Evolutionary conservation across 306 rosid genomes (phyloP), one percentile per base, ranked within the genome.

Genomic region (Vicia sativa): DNA sequence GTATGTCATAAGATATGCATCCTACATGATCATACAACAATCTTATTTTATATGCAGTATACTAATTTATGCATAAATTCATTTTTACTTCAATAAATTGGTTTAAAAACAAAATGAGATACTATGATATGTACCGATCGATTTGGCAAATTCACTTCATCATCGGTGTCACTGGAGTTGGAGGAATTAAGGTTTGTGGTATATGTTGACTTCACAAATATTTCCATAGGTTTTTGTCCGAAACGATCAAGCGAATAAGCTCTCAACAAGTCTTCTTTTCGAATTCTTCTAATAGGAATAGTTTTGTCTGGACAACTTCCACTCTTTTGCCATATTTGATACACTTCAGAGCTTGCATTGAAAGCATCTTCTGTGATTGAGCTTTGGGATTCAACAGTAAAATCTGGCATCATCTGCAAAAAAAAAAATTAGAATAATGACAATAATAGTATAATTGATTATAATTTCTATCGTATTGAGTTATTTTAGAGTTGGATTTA

Each of bases 251-350:
- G 59, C 13, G 87, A 86, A 52, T 60, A 4, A 28, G 61, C 63
- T 68, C 92, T 70, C 1, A 76, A 16, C 3, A 88, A 62, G 53
- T 91, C 87, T 39, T 69, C 50, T 63, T 29, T 73, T 42, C 3
- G 46, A 59, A 86, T 73, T 79, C 90, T 84, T 11, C 92, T 78
- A 26, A 88, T 81, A 11, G 92, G 91, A 44, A 88, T 13, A 3
- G 89, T 86, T 78, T 85, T 92, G 9, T 81, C 3, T 2, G 95
- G 95, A 78, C 97, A 86, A 5, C 77, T 80, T 73, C 91, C 95
- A 68, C 81, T 83, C 62, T 25, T 86, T 0, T 76, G 92, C 95
- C 95, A 91, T 37, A 29, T 69, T 12, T 88, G 97, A 46, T 62
- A 62, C 3, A 71, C 34, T 8, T 9, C 50, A 12, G 54, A 7